Evolutionary conservation across 2,329 filamentous ascomycete genomes (phyloP).

Genomic region (Ophiosphaerella herpotricha): DNA sequence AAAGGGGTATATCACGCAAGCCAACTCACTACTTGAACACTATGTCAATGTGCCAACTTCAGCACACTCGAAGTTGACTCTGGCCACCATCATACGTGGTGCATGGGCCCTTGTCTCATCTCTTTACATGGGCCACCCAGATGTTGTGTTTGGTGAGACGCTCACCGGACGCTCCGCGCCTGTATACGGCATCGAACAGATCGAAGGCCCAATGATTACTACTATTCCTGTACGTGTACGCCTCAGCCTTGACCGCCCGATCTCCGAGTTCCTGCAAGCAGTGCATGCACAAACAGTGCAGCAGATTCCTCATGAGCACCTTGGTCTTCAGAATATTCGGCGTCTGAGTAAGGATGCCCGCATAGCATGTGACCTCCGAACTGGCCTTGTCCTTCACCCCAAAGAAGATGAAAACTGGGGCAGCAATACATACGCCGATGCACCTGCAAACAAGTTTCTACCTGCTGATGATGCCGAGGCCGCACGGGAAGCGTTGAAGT

Average conservation of each 20-base stretch:
- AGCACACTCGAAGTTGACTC: conserved; percentile 48
- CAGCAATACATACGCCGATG: conserved; percentile 18
- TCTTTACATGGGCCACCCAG: conserved; percentile 58
- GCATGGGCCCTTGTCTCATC: conserved; percentile 65
- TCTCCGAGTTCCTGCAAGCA: conserved; percentile 59
- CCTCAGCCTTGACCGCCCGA: conserved; percentile 49
- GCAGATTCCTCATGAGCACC: conserved; percentile 68
- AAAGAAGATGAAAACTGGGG: conserved; percentile 33
- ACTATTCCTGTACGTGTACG: conserved; percentile 62
- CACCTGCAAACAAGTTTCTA: conserved; percentile 58
- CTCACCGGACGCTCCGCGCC: conserved; percentile 60
- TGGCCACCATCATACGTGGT: conserved; percentile 60
- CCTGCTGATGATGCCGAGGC: conserved; percentile 62
- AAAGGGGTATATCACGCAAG: conserved; percentile 51
- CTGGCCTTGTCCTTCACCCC: conserved; percentile 46
- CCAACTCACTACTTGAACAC: conserved; percentile 57
- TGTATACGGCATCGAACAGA: conserved; percentile 55
- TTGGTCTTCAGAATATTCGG: conserved; percentile 65
- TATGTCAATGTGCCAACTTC: conserved; percentile 49
- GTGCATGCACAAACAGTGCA: conserved; percentile 62
- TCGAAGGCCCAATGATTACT: conserved; percentile 65
- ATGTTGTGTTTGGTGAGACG: conserved; percentile 64
- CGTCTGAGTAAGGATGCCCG: conserved; percentile 41
- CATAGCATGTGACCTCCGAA: conserved; percentile 42
- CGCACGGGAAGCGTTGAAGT: conserved; percentile 63